phyloP scores from a whole-genome alignment of 352 stramenopile genomes.

The Globisporangium echinulatum region DNA sequence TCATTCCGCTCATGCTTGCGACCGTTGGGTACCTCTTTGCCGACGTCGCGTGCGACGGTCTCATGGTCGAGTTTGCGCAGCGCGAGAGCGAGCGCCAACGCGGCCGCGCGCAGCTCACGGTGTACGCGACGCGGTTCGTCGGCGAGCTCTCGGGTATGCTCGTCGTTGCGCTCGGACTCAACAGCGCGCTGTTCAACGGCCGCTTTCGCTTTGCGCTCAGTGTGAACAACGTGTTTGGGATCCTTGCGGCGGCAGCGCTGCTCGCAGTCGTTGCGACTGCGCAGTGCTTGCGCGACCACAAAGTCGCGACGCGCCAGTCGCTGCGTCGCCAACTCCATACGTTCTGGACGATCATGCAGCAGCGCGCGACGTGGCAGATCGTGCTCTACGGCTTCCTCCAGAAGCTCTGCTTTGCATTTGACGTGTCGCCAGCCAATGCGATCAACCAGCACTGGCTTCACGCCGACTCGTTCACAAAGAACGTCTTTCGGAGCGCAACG shows the following conservation, averaged over 20 bases:
- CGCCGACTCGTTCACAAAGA: slow-evolving; percentile 57
- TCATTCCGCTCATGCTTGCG: slow-evolving; percentile 44
- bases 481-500: slow-evolving; percentile 47
- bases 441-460: slow-evolving; percentile 57
- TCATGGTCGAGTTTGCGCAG: slow-evolving; percentile 78
- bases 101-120: slow-evolving; percentile 37
- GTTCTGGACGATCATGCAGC: slow-evolving; percentile 55
- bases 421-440: slow-evolving; percentile 40
- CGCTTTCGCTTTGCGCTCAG: slow-evolving; percentile 41
- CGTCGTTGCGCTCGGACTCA: slow-evolving; percentile 49
- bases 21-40: slow-evolving; percentile 54
- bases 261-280: slow-evolving; percentile 26
- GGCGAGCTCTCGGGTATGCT: slow-evolving; percentile 49
- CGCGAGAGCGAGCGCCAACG: slow-evolving; percentile 33
- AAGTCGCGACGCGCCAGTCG: slow-evolving; percentile 13
- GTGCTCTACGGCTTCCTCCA: slow-evolving; percentile 61
- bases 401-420: slow-evolving; percentile 57
- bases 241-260: slow-evolving; percentile 25
- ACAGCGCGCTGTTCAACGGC: slow-evolving; percentile 47
- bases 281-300: slow-evolving; percentile 38
- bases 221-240: slow-evolving; percentile 29
- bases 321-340: slow-evolving; percentile 27
- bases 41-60: slow-evolving; percentile 63
- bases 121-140: slow-evolving; percentile 56
- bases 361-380: slow-evolving; percentile 68